phyloP scores from a whole-genome alignment of 1,139 yeast species.

The Martiniozyma asiatica region DNA sequence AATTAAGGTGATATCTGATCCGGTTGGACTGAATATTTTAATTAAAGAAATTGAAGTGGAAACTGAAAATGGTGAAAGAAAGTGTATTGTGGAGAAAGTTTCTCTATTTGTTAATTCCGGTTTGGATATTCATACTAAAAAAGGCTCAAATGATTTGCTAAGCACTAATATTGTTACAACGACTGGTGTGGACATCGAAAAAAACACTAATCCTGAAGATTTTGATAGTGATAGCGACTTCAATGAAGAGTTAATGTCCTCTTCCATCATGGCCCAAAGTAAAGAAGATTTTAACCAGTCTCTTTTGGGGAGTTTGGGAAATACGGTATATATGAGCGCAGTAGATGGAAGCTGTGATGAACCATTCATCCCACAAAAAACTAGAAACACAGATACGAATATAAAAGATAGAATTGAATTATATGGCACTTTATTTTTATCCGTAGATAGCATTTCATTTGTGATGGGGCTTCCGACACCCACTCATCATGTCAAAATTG shows the following conservation, averaged over 20 bases:
- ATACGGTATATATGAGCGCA: conserved; percentile 76
- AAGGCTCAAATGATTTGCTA: no score
- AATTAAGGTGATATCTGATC: conserved; percentile 41
- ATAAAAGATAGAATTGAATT: conserved; percentile 6
- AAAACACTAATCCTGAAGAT: no score
- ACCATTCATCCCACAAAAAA: conserved; percentile 3
- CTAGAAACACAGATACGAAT: neutral
- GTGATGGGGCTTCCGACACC: conserved; percentile 37
- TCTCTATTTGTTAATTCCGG: no score
- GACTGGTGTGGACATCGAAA: no score
- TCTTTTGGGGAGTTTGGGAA: conserved; percentile 44
- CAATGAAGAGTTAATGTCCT: conserved; percentile 25
- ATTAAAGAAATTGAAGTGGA: conserved; percentile 30
- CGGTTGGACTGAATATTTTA: conserved; percentile 30
- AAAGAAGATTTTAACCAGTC: conserved; percentile 30
- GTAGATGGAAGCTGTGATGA: conserved; percentile 28
- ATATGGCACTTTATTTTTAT: conserved; percentile 23
- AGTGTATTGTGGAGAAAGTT: conserved; percentile 25
- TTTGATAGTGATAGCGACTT: conserved; percentile 14
- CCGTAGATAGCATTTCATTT: conserved; percentile 29
- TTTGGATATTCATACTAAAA: no score
- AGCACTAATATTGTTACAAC: no score
- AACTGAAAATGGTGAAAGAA: conserved; percentile 38
- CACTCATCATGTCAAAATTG: conserved; percentile 35
- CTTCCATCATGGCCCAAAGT: conserved; percentile 23